A percentile compares a stretch with the other conserved stretches of the same genome.
Evolutionary conservation across 257 asterid species (phyloP).

Genomic region (Rhazya stricta): DNA sequence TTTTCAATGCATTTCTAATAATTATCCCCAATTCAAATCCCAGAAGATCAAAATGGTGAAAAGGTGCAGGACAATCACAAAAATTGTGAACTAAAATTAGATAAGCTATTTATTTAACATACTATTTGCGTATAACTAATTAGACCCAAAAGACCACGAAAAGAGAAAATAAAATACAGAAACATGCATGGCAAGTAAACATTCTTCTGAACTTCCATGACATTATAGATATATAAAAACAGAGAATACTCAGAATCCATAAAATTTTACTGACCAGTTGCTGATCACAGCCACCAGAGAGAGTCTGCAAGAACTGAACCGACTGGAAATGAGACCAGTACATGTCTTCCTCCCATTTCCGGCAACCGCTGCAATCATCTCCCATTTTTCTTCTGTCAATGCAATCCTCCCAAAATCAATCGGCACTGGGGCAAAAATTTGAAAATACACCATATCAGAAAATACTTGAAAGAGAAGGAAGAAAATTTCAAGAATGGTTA

Average conservation of each 20-base stretch:
- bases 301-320: conserved; percentile 34
- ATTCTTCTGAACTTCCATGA: background rate
- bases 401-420: background rate
- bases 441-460: background rate
- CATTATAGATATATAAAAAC: background rate
- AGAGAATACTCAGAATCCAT: background rate
- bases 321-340: conserved; percentile 36
- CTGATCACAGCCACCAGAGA: conserved; percentile 23
- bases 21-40: background rate
- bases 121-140: background rate
- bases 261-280: conserved; percentile 25
- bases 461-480: background rate
- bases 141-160: background rate
- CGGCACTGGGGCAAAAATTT: background rate
- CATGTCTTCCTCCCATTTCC: conserved; percentile 32
- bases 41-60: background rate
- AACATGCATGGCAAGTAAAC: background rate
- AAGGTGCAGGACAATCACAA: background rate
- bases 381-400: conserved; percentile 16
- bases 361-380: conserved; percentile 25
- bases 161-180: background rate
- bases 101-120: background rate
- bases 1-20: background rate
- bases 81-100: background rate
- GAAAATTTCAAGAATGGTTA: background rate